Evolutionary conservation across 2,329 filamentous ascomycete species (phyloP), one percentile per base, ranked within the genome.

Genomic region (Colletotrichum musae): DNA sequence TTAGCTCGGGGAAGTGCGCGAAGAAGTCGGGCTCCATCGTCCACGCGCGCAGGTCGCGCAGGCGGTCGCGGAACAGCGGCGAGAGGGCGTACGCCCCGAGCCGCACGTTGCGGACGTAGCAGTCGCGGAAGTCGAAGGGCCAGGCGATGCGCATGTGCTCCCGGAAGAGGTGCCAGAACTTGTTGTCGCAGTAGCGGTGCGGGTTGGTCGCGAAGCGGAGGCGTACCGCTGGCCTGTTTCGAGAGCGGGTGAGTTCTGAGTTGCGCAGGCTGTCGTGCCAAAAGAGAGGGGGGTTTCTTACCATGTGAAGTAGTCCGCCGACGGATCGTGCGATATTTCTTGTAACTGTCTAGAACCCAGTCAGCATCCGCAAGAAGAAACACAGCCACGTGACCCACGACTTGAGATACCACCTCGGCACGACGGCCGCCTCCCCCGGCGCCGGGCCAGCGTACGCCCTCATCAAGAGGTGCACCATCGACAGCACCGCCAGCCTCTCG

Each of bases 181-280:
- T 39, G 58, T 78, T 78, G n/a, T 64, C 71, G 54, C 76, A 78
- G 53, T 77, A 78, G 18, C 67, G 73, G 24, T 77, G 76, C n/a
- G 78, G 75, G 0, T 67, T 68, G 52, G 76, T 75, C 0, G 76
- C 68, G 48, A 78, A 75, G 4, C 75, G 75, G 26, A 78, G 75
- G n/a, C 76, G 70, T 0, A 77, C 18, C 0, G 76, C 76, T 0
- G 77, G 76, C 76, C 76, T 77, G 6, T n/a, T 26, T 6, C 4
- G 15, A 18, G 18, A 18, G 18, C 18, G 18, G 18, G 18, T 21
- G n/a, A n/a, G 6, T 32, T 18, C 24, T 3, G 10, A 9, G 18
- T 21, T 0, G 1, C 10, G 61, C 41, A 50, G 21, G 15, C 6
- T 7, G 7, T 41, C 9, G 10, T 16, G 4, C 3, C 5, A 9